Conservation (phyloP, 164 flowering plant genomes). For the Sedum album region DNA sequence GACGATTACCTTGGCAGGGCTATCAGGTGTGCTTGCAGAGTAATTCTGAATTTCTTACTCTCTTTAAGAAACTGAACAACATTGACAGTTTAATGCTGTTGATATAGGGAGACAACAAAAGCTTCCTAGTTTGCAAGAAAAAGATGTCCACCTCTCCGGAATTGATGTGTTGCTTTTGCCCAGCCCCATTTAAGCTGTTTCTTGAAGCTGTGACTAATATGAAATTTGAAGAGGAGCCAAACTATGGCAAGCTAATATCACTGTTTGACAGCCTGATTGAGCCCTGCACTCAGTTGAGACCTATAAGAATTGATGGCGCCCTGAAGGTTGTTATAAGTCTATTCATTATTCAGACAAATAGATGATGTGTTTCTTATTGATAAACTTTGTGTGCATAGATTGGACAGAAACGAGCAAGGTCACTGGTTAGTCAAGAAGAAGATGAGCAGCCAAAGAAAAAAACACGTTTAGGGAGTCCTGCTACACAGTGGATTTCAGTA, state of each 20-base stretch:
- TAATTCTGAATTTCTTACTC: not conserved
- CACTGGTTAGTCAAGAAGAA: conserved; percentile 28
- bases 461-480: conserved; percentile 42
- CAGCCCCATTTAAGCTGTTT: conserved; percentile 41
- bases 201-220: conserved; percentile 45
- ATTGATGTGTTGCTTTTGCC: conserved; percentile 36
- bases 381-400: conserved; percentile 19
- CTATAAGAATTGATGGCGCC: conserved; percentile 41
- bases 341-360: not conserved
- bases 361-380: not conserved
- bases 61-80: not conserved
- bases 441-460: conserved; percentile 41
- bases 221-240: conserved; percentile 57
- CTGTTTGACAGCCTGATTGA: conserved; percentile 32
- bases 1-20: conserved; percentile 61
- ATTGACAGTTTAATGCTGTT: conserved; percentile 5
- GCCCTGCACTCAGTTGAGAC: conserved; percentile 24
- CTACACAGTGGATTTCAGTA: conserved; percentile 50
- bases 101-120: conserved; percentile 49
- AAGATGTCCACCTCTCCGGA: conserved; percentile 50
- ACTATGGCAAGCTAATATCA: conserved; percentile 43
- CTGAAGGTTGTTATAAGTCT: conserved; percentile 26
- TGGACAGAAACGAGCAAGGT: conserved; percentile 44
- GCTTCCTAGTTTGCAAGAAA: conserved; percentile 53
- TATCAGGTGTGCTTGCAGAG: conserved; percentile 3